Evolutionary conservation across 192 early-diverging fungal species (phyloP).

Genomic region (Backusella australiensis): DNA sequence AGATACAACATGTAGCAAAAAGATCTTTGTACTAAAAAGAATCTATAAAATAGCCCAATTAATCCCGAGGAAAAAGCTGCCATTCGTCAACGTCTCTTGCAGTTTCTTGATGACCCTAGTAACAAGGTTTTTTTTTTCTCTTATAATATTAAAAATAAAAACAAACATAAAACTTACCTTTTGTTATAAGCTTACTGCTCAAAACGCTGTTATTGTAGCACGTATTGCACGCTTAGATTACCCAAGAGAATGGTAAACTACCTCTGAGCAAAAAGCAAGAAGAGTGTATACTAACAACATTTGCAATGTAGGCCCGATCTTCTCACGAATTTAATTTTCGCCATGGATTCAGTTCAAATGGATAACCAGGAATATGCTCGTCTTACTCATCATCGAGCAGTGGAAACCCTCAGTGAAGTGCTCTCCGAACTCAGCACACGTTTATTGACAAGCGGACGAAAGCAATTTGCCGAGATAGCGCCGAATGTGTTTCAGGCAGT

Average conservation of each 20-base stretch:
- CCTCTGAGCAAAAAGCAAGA: no score
- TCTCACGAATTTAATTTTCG: slow-evolving; percentile 50
- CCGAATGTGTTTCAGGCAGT: slow-evolving; percentile 71
- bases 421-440: slow-evolving; percentile 20
- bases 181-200: slow-evolving; percentile 56
- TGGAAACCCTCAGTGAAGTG: slow-evolving; percentile 67
- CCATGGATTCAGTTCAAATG: slow-evolving; percentile 47
- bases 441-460: slow-evolving; percentile 17
- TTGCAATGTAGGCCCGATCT: slow-evolving; percentile 55
- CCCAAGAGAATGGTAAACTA: slow-evolving; percentile 75
- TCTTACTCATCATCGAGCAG: slow-evolving; percentile 63
- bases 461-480: slow-evolving; percentile 51
- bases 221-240: slow-evolving; percentile 87
- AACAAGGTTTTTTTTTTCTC: slow-evolving; percentile 40
- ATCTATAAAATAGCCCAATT: slow-evolving; percentile 51
- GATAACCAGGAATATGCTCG: slow-evolving; percentile 33
- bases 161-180: no score
- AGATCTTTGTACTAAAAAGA: not conserved
- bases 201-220: slow-evolving; percentile 74
- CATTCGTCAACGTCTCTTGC: slow-evolving; percentile 63
- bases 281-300: no score
- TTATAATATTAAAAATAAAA: no score
- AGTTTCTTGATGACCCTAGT: slow-evolving; percentile 66
- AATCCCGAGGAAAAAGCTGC: slow-evolving; percentile 65
- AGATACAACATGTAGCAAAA: not conserved